Conservation (phyloP, 2,329 filamentous ascomycete genomes). For the Aspergillus floridensis region DNA sequence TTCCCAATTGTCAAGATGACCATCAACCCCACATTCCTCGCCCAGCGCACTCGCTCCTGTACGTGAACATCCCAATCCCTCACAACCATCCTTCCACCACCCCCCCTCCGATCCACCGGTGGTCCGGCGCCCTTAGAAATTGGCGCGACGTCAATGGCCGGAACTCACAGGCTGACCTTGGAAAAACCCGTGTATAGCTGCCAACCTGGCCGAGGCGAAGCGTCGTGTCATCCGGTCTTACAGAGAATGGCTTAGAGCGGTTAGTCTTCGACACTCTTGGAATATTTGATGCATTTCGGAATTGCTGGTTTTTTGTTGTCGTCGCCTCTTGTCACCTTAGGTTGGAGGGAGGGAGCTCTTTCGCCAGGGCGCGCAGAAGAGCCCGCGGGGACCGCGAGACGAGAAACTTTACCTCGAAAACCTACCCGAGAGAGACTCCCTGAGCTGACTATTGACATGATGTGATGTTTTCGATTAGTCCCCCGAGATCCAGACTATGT, state of each 20-base stretch:
- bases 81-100: not conserved
- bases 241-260: constrained; percentile 92
- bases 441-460: not conserved
- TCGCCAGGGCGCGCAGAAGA: not conserved
- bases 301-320: not conserved
- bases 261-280: constrained; percentile 54
- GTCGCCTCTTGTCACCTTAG: not conserved
- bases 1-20: constrained; percentile 59
- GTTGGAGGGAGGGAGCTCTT: not conserved
- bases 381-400: too few relatives aligned
- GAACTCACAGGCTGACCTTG: constrained; percentile 25
- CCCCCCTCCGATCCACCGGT: constrained; percentile 1
- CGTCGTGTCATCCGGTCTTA: constrained; percentile 83
- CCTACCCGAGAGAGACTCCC: not conserved
- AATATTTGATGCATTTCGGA: not conserved
- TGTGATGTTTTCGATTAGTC: constrained; percentile 57
- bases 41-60: constrained; percentile 76
- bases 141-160: constrained; percentile 21
- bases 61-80: constrained; percentile 35
- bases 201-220: constrained; percentile 86
- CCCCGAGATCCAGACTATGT: constrained; percentile 96
- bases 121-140: constrained; percentile 23
- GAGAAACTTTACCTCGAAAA: too few relatives aligned
- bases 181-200: constrained; percentile 55
- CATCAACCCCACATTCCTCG: constrained; percentile 91